Base-by-base conservation (phyloP, 2,329 filamentous ascomycete genomes). In the Ophiognomonia clavigignenti-juglandacearum region DNA sequence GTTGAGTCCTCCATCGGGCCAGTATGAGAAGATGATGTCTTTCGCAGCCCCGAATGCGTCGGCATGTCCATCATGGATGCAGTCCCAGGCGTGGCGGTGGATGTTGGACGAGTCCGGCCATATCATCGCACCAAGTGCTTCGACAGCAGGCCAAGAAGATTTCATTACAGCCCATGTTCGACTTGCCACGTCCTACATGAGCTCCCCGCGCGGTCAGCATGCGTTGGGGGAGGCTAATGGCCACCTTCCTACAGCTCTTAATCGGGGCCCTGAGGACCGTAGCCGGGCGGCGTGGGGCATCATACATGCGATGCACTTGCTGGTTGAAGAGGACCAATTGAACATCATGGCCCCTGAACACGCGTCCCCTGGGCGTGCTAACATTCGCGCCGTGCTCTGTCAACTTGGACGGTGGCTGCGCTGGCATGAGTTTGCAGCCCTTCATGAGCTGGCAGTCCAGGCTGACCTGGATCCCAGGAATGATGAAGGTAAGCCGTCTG, bases 301-400 rank as follows among this genome's bases (percentile, higher is more conserved):
- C 43, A 77, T 92, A 31, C 71, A 95, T 54, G 85, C 80, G 1
- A 71, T 98, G 11, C 93, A 98, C 66, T 72, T 97, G 3, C 71
- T 95, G n/a, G 77, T 86, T 0, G 92, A 98, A 63, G 93, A 98
- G 62, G 77, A 86, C 53, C 97, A 95, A 61, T 76, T 98, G 2
- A 81, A 88, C 51, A 77, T 83, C 4, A 71, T 74, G 52, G 64
- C 65, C 0, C 66, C 72, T 0, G 72, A 75, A 42, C 67, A 68
- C 32, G 54, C 58, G 2, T 70, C 71, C 4, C 67, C 70, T 0
- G 69, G 73, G 0, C 66, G 70, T 22, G 62, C 65, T 9, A 72
- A 78, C 39, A 58, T 97, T 19, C 79, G 81, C n/a, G 82, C 86
- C 14, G 64, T 96, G 2, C 69, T 97, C 36, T 83, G 85, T 38